Percentiles rank a stretch among this genome's conserved stretches.
Evolutionary conservation across 2,329 filamentous ascomycete species (phyloP).

Genomic region (Aspergillus sp.): DNA sequence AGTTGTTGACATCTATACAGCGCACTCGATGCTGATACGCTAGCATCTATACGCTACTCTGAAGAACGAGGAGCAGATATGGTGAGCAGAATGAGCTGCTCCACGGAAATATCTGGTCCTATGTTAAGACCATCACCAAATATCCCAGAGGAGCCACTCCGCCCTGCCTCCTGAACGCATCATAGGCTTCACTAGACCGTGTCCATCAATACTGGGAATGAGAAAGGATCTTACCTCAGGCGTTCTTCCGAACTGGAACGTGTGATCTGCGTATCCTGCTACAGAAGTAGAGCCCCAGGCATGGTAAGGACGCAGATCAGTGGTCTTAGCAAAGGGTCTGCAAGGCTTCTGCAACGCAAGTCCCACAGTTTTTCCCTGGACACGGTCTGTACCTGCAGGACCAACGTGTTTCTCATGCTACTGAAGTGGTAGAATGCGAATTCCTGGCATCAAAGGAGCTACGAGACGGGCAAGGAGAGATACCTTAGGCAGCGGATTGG

Average conservation of each 20-base stretch:
- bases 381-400: background rate
- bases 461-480: too few species aligned
- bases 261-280: background rate
- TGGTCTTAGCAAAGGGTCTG: background rate
- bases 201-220: background rate
- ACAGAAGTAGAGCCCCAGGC: background rate
- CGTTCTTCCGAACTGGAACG: background rate
- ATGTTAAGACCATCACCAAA: background rate
- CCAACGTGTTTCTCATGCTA: too few species aligned
- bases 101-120: background rate
- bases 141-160: background rate
- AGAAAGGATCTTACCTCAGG: background rate
- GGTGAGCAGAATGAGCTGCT: background rate
- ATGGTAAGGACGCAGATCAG: background rate
- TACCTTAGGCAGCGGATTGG: background rate
- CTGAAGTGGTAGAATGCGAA: too few species aligned
- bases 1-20: too few species aligned
- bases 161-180: background rate
- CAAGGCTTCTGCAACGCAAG: background rate
- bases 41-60: too few species aligned
- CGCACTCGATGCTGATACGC: too few species aligned
- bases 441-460: background rate
- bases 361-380: background rate
- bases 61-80: background rate
- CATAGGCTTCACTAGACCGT: background rate